phyloP scores from a whole-genome alignment of 1,284 basidiomycete species.

The Pseudomicrostroma phylloplanum region DNA sequence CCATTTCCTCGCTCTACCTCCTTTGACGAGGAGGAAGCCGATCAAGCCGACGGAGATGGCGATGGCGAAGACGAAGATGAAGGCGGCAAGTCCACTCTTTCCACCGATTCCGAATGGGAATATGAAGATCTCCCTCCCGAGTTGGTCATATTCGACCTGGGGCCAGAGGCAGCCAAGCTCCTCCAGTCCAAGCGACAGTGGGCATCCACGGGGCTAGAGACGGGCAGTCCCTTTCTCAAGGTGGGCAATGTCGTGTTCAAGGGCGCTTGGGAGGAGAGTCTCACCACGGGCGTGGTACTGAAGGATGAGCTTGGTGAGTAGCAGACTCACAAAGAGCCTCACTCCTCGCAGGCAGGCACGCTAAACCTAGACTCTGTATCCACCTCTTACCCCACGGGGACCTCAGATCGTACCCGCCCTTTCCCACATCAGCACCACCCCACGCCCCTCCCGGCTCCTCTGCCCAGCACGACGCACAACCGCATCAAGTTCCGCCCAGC shows the following conservation, averaged over 20 bases:
- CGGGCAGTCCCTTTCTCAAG: not conserved
- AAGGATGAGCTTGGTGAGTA: not conserved
- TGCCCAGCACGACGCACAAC: not conserved
- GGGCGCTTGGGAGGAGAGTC: not conserved
- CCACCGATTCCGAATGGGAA: not conserved
- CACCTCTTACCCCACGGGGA: no score
- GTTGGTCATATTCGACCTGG: not conserved
- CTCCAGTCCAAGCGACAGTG: not conserved
- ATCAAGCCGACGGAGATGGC: not conserved
- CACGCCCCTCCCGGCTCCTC: not conserved
- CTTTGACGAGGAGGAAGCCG: not conserved
- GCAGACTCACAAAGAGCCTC: no score
- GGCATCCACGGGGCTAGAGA: not conserved
- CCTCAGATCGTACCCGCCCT: no score
- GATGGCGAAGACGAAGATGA: not conserved
- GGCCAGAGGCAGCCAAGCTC: not conserved
- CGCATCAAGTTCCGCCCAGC: not conserved
- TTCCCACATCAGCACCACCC: slow-evolving; percentile 1
- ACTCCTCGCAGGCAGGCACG: no score
- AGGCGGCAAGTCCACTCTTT: not conserved
- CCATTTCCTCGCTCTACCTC: not conserved
- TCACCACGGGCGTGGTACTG: not conserved
- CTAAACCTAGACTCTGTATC: no score
- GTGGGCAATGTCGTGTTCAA: not conserved
- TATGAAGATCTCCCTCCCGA: slow-evolving; percentile 1